phyloP scores from a whole-genome alignment of 1,139 yeast species.

The Sugiyamaella neomexicana region DNA sequence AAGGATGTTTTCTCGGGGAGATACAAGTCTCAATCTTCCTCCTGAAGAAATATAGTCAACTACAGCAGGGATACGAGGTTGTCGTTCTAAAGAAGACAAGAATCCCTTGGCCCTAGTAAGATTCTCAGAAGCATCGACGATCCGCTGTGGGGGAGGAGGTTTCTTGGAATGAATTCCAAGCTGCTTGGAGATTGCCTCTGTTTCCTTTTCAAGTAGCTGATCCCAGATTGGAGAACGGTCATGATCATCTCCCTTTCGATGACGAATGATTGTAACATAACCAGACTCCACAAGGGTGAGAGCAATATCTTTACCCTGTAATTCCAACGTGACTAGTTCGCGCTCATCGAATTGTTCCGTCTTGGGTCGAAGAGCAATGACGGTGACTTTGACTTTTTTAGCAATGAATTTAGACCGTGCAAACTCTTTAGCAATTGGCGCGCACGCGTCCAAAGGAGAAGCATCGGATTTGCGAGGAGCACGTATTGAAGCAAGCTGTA shows the following conservation, averaged over 20 bases:
- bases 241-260: conserved; percentile 67
- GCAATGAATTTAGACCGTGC: conserved; percentile 70
- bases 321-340: conserved; percentile 58
- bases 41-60: conserved; percentile 72
- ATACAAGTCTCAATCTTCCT: conserved; percentile 62
- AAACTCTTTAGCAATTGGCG: conserved; percentile 64
- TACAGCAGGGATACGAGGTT: conserved; percentile 61
- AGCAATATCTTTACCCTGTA: conserved; percentile 60
- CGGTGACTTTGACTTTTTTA: conserved; percentile 56
- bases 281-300: conserved; percentile 63
- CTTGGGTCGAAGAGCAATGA: conserved; percentile 68
- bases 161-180: conserved; percentile 65
- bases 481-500: conserved; percentile 71
- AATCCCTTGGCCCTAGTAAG: conserved; percentile 72
- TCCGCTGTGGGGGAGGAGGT: conserved; percentile 54
- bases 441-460: conserved; percentile 54
- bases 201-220: conserved; percentile 67
- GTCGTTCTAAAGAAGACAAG: conserved; percentile 66
- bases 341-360: conserved; percentile 65
- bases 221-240: conserved; percentile 82
- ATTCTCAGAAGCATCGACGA: conserved; percentile 79
- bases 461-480: conserved; percentile 69
- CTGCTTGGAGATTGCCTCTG: conserved; percentile 54
- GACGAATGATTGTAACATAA: conserved; percentile 74
- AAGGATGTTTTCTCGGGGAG: conserved; percentile 72